Evolutionary conservation across 495 filamentous ascomycete genomes (phyloP), one percentile per base, ranked within the genome.

Genomic region (Chaetomium cochliodes): DNA sequence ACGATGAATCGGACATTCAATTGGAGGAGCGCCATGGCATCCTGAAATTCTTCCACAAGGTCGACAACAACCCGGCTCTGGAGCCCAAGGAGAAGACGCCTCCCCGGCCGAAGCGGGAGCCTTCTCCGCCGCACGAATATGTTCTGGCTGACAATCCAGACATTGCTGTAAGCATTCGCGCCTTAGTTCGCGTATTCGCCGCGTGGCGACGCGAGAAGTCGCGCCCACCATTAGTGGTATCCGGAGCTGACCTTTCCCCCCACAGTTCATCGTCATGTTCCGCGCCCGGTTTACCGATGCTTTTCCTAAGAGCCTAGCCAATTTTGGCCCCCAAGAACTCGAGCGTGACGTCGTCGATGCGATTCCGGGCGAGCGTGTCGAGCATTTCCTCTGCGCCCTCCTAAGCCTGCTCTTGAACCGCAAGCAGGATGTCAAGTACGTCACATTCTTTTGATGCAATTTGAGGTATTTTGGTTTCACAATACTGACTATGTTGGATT

Each of bases 401-500:
- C 76, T 98, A 23, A 86, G 91, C 33, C 80, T 98, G 72, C 84
- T 97, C 59, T 82, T 98, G 67, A 98, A 98, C 72, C 87, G 94
- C 70, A 98, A 98, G 82, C 97, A 98, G 72, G 90, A 94, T 80
- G 90, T 98, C 70, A 96, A 98, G 94, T 98, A 86, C 78, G 92
- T 81, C 26, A 28, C 25, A 18, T n/a, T n/a, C 1, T 44, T 7
- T 20, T 13, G 42, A n/a, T 5, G 30, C 26, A 1, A 41, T 1
- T 7, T 28, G 20, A 26, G 26, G 0, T n/a, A 42, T 41, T 9
- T 47, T 26, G 13, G 12, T 15, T 49, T 61, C 3, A 20, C 8
- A 9, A 20, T 66, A 25, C 62, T 74, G 57, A 71, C 54, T 39
- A 30, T 13, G 30, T 1, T 20, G 13, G 63, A 20, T 52, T 58